Percentiles rank a stretch among this genome's conserved stretches.
Evolutionary conservation across 352 stramenopile species (phyloP).

Genomic region (Phytophthora macrochlamydospora): DNA sequence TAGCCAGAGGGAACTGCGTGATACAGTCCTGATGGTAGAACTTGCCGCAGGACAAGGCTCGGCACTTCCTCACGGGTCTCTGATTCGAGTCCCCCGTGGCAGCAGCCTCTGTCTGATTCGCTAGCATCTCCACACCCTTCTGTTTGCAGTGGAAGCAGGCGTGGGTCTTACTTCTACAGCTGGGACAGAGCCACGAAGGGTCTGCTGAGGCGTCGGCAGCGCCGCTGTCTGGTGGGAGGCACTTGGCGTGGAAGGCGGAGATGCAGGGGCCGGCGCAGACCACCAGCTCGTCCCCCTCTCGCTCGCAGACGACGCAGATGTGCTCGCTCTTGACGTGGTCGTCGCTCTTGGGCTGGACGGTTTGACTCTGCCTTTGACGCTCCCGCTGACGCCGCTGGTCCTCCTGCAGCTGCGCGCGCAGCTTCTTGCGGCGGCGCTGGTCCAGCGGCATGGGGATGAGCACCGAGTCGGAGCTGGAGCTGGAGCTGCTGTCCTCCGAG

Average conservation of each 20-base stretch:
- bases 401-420: constrained; percentile 54
- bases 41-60: constrained; percentile 83
- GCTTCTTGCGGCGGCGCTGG: constrained; percentile 64
- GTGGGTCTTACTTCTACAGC: constrained; percentile 58
- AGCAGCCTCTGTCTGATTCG: constrained; percentile 12
- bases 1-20: constrained; percentile 72
- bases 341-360: not conserved
- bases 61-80: constrained; percentile 70
- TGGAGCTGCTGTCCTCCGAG: constrained; percentile 54
- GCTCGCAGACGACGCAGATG: constrained; percentile 76
- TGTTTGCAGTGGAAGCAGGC: constrained; percentile 86
- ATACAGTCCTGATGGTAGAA: constrained; percentile 88
- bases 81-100: constrained; percentile 6
- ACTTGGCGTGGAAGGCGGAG: constrained; percentile 69
- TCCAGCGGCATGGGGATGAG: constrained; percentile 74
- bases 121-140: constrained; percentile 33
- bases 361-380: constrained; percentile 2
- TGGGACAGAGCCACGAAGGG: constrained; percentile 65
- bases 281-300: constrained; percentile 50
- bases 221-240: constrained; percentile 29
- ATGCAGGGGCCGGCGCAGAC: constrained; percentile 76
- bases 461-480: constrained; percentile 76
- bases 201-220: constrained; percentile 4
- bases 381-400: constrained; percentile 36
- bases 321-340: constrained; percentile 46